These are phyloP conservation scores for Arxiozyma bovina DNA, from an alignment of 1,139 yeast genomes.

Conservation along the genomic window DNA sequence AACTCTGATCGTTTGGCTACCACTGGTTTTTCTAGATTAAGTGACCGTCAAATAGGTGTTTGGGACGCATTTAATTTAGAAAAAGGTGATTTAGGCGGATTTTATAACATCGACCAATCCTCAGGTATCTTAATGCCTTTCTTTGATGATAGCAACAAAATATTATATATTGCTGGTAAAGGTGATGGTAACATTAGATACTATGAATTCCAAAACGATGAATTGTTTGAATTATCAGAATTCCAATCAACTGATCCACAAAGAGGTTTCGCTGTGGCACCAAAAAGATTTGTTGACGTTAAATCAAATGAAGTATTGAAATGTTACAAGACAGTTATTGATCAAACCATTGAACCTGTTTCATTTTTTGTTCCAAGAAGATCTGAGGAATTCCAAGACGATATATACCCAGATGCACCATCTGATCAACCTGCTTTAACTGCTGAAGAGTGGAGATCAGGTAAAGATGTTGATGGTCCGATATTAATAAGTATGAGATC, in stretches of 20 bases:
- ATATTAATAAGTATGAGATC: constrained; percentile 66
- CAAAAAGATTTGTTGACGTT: constrained; percentile 70
- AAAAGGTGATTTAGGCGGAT: constrained; percentile 83
- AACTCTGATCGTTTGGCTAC: constrained; percentile 76
- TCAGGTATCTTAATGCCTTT: constrained; percentile 91
- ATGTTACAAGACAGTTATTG: constrained; percentile 78
- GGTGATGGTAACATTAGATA: constrained; percentile 98
- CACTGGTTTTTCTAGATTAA: constrained; percentile 89
- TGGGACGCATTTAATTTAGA: constrained; percentile 76
- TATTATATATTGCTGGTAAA: constrained; percentile 86
- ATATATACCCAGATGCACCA: constrained; percentile 87
- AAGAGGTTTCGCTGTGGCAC: constrained; percentile 88
- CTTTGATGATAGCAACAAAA: constrained; percentile 70
- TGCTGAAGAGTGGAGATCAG: constrained; percentile 72
- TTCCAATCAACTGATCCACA: constrained; percentile 86
- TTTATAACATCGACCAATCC: constrained; percentile 74
- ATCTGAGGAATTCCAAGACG: constrained; percentile 85
- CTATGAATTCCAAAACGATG: constrained; percentile 78
- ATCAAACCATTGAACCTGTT: constrained; percentile 74
- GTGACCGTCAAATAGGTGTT: constrained; percentile 90
- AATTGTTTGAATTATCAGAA: constrained; percentile 72
- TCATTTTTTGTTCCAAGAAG: constrained; percentile 90
- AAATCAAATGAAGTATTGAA: constrained; percentile 77
- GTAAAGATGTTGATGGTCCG: constrained; percentile 78
- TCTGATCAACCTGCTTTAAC: constrained; percentile 67